Evolutionary conservation across 192 early-diverging fungal species (phyloP).

Genomic region (Ambispora gerdemannii): DNA sequence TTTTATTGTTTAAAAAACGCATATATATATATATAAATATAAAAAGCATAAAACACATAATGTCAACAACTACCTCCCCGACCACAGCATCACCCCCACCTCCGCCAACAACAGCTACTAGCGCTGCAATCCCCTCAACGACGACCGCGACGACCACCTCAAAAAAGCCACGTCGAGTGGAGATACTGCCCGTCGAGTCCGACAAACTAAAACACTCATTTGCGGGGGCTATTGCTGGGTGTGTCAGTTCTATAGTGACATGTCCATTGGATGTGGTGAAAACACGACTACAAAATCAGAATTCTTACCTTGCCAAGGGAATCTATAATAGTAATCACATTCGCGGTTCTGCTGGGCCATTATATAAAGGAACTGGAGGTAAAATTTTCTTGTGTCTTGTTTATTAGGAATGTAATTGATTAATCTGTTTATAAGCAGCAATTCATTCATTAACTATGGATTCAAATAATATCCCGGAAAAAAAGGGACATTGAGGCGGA

Average conservation of each 20-base stretch:
- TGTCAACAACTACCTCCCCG: too few relatives aligned
- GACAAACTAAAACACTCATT: conserved; percentile 70
- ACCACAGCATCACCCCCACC: too few relatives aligned
- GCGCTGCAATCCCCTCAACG: too few relatives aligned
- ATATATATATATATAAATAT: too few relatives aligned
- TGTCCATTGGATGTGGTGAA: conserved; percentile 96
- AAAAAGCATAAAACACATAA: too few relatives aligned
- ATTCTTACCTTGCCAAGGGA: conserved; percentile 21
- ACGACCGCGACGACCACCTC: too few relatives aligned
- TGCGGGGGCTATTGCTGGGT: conserved; percentile 79
- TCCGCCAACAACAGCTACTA: too few relatives aligned
- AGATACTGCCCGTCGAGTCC: conserved; percentile 30
- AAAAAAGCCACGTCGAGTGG: too few relatives aligned
- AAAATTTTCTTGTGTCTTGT: too few relatives aligned
- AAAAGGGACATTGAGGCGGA: conserved; percentile 62
- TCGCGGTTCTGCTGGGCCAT: conserved; percentile 8
- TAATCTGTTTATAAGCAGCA: conserved; percentile 35
- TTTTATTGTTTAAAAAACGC: too few relatives aligned
- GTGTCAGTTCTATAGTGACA: conserved; percentile 76
- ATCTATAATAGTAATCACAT: not conserved
- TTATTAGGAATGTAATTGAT: too few relatives aligned
- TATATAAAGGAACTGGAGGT: conserved; percentile 61
- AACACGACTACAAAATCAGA: conserved; percentile 89
- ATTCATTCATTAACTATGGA: conserved; percentile 26
- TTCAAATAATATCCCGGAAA: not conserved